Conservation (phyloP, 345 rosid species). For the Corchorus capsularis region DNA sequence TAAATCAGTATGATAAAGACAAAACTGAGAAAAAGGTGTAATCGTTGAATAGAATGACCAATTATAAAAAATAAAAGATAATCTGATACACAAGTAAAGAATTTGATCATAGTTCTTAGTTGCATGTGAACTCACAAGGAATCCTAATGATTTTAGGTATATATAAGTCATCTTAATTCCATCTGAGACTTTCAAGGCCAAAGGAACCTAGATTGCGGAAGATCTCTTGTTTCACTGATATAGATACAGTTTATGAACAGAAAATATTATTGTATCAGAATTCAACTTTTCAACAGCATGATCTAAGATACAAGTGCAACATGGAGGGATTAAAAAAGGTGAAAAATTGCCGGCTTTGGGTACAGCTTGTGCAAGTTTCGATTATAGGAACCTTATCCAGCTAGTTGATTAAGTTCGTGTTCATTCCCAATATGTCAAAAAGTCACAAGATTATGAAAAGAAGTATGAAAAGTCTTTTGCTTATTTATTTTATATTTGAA, state of each 20-base stretch:
- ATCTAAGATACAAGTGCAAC: background rate
- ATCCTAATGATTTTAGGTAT: background rate
- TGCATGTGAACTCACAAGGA: background rate
- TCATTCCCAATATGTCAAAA: too few relatives aligned
- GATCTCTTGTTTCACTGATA: too few relatives aligned
- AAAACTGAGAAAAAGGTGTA: background rate
- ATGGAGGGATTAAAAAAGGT: background rate
- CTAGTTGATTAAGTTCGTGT: too few relatives aligned
- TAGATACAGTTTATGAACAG: background rate
- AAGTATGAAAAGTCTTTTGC: too few relatives aligned
- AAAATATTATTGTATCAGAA: background rate
- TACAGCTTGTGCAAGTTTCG: too few relatives aligned
- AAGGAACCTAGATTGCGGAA: too few relatives aligned
- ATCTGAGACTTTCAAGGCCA: too few relatives aligned
- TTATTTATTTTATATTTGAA: too few relatives aligned
- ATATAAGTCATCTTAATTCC: too few relatives aligned
- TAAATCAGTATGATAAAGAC: background rate
- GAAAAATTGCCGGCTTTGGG: background rate
- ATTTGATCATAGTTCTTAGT: too few relatives aligned
- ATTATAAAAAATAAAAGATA: background rate
- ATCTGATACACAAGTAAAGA: background rate
- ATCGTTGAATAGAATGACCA: background rate
- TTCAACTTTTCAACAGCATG: background rate
- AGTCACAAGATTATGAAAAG: too few relatives aligned
- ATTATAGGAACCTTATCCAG: too few relatives aligned